Evolutionary conservation across 2,329 filamentous ascomycete species (phyloP).

Genomic region (Shiraia bambusicola): DNA sequence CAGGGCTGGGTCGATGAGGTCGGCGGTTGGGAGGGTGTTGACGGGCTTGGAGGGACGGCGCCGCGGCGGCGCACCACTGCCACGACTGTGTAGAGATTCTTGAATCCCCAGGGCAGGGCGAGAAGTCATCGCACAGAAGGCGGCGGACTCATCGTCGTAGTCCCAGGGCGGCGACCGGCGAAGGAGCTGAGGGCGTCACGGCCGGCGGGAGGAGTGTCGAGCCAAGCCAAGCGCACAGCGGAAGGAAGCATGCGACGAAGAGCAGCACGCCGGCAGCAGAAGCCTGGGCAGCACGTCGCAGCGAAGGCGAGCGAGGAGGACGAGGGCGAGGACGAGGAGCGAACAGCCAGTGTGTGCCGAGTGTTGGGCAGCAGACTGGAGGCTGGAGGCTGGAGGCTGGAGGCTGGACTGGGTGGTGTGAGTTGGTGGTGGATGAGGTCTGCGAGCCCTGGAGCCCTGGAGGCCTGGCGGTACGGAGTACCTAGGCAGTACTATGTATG

Average conservation of each 20-base stretch:
- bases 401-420: no score
- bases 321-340: slow-evolving; percentile 2
- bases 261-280: no score
- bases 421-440: no score
- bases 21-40: slow-evolving; percentile 28
- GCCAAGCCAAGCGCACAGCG: slow-evolving; percentile 3
- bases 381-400: no score
- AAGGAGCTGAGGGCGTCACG: slow-evolving; percentile 16
- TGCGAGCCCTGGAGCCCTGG: no score
- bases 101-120: slow-evolving; percentile 46
- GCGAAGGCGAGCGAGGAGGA: slow-evolving; percentile 4
- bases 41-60: slow-evolving; percentile 32
- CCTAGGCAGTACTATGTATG: no score
- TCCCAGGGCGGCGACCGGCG: slow-evolving; percentile 27
- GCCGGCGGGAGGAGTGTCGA: slow-evolving; percentile 5
- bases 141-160: slow-evolving; percentile 41
- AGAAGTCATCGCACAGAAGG: slow-evolving; percentile 47
- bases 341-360: no score
- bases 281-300: slow-evolving; percentile 6
- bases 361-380: neutral
- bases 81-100: slow-evolving; percentile 42
- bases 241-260: slow-evolving; percentile 12
- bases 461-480: no score
- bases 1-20: slow-evolving; percentile 38
- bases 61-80: slow-evolving; percentile 33